phyloP scores from a whole-genome alignment of 2,329 filamentous ascomycete genomes.

The Fusarium sororula region DNA sequence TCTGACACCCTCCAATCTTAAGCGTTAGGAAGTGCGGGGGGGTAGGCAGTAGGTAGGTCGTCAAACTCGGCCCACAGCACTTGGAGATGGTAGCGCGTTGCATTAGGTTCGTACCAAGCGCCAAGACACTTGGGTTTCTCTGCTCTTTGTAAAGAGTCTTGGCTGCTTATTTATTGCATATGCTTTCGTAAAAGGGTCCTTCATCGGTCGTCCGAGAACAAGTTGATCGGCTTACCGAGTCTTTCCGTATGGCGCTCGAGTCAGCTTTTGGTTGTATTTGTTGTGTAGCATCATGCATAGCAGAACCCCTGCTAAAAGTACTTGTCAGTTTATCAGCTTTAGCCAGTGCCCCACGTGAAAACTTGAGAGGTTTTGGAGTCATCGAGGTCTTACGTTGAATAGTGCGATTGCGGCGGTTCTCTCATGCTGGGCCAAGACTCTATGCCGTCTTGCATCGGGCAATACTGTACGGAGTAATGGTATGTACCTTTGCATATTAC shows the following conservation, averaged over 20 bases:
- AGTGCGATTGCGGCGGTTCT: constrained; percentile 18
- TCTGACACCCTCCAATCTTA: constrained; percentile 24
- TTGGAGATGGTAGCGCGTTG: background rate
- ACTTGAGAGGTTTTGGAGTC: constrained; percentile 20
- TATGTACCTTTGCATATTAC: background rate
- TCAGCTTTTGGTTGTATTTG: constrained; percentile 6
- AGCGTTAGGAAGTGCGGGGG: constrained; percentile 35
- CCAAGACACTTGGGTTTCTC: constrained; percentile 36
- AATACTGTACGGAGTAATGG: background rate
- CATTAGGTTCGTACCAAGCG: constrained; percentile 17
- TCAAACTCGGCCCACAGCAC: constrained; percentile 14
- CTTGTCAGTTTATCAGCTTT: constrained; percentile 26
- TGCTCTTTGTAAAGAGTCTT: constrained; percentile 15
- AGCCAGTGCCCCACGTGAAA: constrained; percentile 35
- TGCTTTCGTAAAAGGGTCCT: constrained; percentile 15
- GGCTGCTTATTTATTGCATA: constrained; percentile 22
- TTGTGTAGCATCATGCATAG: background rate
- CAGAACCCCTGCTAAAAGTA: constrained; percentile 6
- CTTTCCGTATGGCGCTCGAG: constrained; percentile 24
- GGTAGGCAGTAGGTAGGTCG: background rate
- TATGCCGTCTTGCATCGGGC: background rate
- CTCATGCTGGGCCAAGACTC: constrained; percentile 17
- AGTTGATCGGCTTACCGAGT: constrained; percentile 8
- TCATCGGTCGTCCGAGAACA: constrained; percentile 19
- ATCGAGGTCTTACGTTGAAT: constrained; percentile 8